A percentile compares a stretch with the other conserved stretches of the same genome.
phyloP scores from a whole-genome alignment of 345 rosid species.

The Ceriops decandra region DNA sequence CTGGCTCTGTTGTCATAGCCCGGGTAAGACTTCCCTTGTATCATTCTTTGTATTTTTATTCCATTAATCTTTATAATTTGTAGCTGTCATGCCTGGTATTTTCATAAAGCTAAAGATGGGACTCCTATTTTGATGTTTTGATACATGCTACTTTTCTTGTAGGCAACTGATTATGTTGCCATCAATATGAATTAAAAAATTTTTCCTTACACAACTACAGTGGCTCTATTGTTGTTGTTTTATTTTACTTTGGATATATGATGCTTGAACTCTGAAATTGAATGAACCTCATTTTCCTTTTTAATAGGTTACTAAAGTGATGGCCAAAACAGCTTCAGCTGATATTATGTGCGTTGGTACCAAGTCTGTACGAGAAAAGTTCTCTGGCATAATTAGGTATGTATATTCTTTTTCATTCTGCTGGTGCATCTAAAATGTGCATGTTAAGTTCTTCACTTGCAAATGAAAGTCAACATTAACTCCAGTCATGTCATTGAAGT shows the following conservation, averaged over 20 bases:
- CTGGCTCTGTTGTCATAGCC: constrained; percentile 75
- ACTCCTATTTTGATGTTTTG: too few species aligned
- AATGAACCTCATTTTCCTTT: not conserved
- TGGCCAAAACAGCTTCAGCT: constrained; percentile 67
- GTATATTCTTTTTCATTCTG: not conserved
- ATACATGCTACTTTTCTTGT: too few species aligned
- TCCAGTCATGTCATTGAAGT: too few species aligned
- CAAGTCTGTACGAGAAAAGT: constrained; percentile 74
- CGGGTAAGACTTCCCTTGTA: constrained; percentile 44
- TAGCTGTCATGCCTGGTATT: too few species aligned
- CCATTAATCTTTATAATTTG: not conserved
- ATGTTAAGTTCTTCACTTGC: not conserved
- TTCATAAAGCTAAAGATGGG: not conserved
- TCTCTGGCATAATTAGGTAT: constrained; percentile 76
- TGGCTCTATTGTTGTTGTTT: not conserved
- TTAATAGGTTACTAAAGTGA: constrained; percentile 74
- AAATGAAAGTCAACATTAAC: not conserved
- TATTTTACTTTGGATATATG: not conserved
- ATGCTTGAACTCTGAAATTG: not conserved
- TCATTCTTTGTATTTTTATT: not conserved
- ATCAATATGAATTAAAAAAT: not conserved
- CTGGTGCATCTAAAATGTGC: not conserved
- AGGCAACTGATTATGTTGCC: too few species aligned
- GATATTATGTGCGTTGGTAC: constrained; percentile 86
- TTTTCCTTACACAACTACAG: not conserved